Evolutionary conservation across 768 basidiomycete genomes (phyloP), one percentile per base, ranked within the genome.

Genomic region (Russula lepida): DNA sequence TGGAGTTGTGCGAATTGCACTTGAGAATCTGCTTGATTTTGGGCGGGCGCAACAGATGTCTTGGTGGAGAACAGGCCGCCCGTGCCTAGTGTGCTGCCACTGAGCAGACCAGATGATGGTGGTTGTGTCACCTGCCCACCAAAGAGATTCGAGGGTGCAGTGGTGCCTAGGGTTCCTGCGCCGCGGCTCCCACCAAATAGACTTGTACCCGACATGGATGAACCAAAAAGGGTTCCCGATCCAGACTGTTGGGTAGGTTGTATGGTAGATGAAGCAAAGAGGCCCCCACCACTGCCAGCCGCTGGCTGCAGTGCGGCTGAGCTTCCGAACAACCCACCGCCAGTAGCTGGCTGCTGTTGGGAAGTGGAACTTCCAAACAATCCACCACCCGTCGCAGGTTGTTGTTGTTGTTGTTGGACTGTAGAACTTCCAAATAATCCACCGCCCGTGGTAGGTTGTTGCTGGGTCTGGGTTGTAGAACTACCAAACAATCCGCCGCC

Each of bases 21-120:
- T 60, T 84, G 83, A 7, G 84, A 77, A 71, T 86, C 84, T n/a
- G 77, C 77, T 61, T 83, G 80, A 53, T 78, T 77, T 65, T 78
- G 77, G 37, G 72, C 71, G 3, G 75, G 62, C 6, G 73, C 43
- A 65, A 68, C 48, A 72, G 76, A 58, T 70, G 68, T 64, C 71
- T 51, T 66, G 43, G 71, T 54, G 28, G 56, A 67, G 33, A 66
- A 69, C 54, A 52, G 66, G 55, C 27, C 62, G 35, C 64, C 66
- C 25, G 56, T 51, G 30, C 62, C 60, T 21, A 68, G 48, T 9
- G 59, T 53, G 50, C 63, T 59, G 28, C 48, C 70, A 53, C 52
- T 73, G 68, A 64, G 60, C 17, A 65, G 46, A 0, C 53, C 67
- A 51, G 51, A 62, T 54, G 46, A 58, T 49, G 56, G 58, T 32